Evolutionary conservation across 2,329 filamentous ascomycete species (phyloP), one percentile per base, ranked within the genome.

Genomic region (Trichoderma arundinaceum): DNA sequence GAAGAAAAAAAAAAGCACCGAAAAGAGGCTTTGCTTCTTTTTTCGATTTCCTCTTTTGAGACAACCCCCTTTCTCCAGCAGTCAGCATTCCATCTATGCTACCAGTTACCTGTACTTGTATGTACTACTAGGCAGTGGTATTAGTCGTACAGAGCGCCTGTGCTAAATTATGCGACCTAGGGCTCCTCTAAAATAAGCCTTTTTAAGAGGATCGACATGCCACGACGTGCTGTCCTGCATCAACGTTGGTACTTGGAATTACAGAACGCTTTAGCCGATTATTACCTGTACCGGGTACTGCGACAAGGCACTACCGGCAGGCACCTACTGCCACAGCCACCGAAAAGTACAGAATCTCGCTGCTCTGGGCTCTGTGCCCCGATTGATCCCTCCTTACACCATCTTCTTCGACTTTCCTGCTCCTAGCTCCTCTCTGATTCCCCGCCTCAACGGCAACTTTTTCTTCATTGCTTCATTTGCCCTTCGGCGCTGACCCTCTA

Each of bases 161-260:
- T 53, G 4, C 32, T 35, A 53, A 19, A 38, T 15, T 8, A 17
- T 15, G 33, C 17, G 56, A 39, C 41, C 17, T 39, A 33, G 46
- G 39, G 48, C 7, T 38, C n/a, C 32, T 54, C 39, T 53, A 17
- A 54, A 46, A 46, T 46, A 63, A 54, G 60, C 28, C 49, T 44
- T 43, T 44, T 33, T 15, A 38, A 44, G 19, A 10, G 28, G 60
- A 63, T 63, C 60, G 49, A 53, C 49, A 35, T 35, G 60, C 17
- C 60, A 22, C 49, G 43, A 22, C 38, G 33, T 59, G 41, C 33
- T 49, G 28, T 49, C 41, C 49, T 44, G 56, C 56, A 49, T 59
- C 43, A 38, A 39, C 19, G 35, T 19, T 15, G 22, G 41, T 32
- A 46, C 15, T n/a, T 44, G 39, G 41, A 28, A 57, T 57, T 28